Percentiles rank a stretch among this genome's conserved stretches.
Evolutionary conservation across 2,329 filamentous ascomycete genomes (phyloP).

Genomic region (Ascochyta viciae-villosae): DNA sequence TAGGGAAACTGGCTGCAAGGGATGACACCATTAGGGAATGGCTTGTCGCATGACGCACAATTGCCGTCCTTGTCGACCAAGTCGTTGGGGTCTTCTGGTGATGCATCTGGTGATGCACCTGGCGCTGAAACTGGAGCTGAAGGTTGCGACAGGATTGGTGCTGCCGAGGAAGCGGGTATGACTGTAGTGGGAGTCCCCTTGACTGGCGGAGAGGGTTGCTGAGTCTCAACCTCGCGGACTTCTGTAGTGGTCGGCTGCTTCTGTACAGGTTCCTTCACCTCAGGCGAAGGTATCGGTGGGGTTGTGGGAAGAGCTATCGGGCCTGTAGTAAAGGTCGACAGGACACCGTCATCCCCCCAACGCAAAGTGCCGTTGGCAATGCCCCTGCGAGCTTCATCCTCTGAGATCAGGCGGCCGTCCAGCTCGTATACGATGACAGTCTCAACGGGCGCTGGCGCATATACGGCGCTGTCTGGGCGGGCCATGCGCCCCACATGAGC

Average conservation of each 20-base stretch:
- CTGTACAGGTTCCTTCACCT: conserved; percentile 5
- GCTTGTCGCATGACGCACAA: conserved; percentile 62
- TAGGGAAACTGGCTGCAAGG: conserved; percentile 78
- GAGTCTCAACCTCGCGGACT: conserved; percentile 1
- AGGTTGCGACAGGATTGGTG: conserved; percentile 21
- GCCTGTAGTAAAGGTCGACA: conserved; percentile 39
- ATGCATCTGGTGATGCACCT: conserved; percentile 16
- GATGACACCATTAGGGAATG: conserved; percentile 79
- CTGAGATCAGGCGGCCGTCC: conserved; percentile 67
- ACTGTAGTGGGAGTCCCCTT: conserved; percentile 14
- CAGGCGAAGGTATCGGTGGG: conserved; percentile 17
- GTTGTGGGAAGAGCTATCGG: conserved; percentile 26
- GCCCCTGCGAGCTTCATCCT: conserved; percentile 72
- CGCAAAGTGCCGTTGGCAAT: conserved; percentile 70
- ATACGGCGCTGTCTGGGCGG: conserved; percentile 55
- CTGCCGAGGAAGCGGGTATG: conserved; percentile 36
- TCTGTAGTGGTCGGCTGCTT: conserved; percentile 11
- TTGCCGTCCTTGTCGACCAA: conserved; percentile 32
- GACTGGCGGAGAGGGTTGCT: neutral
- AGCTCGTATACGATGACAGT: conserved; percentile 76
- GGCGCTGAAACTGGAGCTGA: conserved; percentile 10
- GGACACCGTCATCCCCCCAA: conserved; percentile 68
- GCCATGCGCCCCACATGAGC: conserved; percentile 55
- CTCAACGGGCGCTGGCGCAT: conserved; percentile 62
- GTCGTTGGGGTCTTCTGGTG: conserved; percentile 22